Evolutionary conservation across 73 alveolate genomes (phyloP).

Genomic region (Paramecium primaurelia): DNA sequence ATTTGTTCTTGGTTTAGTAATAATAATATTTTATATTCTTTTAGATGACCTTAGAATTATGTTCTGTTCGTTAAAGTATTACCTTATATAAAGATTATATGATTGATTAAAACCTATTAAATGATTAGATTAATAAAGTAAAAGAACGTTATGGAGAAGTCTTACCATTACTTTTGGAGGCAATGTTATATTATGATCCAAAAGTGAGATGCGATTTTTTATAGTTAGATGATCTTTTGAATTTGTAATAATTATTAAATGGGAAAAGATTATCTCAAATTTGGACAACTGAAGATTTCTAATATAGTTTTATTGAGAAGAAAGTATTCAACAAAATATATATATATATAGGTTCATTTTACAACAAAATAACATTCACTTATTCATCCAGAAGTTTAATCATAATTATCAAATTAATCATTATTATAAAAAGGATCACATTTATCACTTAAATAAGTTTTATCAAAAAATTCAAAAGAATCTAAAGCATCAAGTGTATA

Average conservation of each 20-base stretch:
- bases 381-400: neutral
- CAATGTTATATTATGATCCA: neutral
- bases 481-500: constrained; percentile 29
- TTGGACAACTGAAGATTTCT: constrained; percentile 22
- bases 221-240: neutral
- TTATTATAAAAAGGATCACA: constrained; percentile 16
- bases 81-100: neutral
- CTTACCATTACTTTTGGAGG: neutral
- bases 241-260: neutral
- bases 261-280: neutral
- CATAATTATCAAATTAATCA: constrained; percentile 37
- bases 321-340: neutral
- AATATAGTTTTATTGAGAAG: neutral
- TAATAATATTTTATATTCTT: neutral
- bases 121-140: neutral
- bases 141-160: neutral
- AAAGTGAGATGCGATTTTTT: neutral
- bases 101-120: neutral
- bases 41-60: constrained; percentile 14
- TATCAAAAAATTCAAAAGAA: constrained; percentile 42
- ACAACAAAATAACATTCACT: neutral
- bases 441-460: neutral
- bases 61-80: neutral
- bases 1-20: constrained; percentile 25
- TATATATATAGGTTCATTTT: neutral